phyloP scores from a whole-genome alignment of 1,284 basidiomycete genomes.

The Xerocomus amazonicus region DNA sequence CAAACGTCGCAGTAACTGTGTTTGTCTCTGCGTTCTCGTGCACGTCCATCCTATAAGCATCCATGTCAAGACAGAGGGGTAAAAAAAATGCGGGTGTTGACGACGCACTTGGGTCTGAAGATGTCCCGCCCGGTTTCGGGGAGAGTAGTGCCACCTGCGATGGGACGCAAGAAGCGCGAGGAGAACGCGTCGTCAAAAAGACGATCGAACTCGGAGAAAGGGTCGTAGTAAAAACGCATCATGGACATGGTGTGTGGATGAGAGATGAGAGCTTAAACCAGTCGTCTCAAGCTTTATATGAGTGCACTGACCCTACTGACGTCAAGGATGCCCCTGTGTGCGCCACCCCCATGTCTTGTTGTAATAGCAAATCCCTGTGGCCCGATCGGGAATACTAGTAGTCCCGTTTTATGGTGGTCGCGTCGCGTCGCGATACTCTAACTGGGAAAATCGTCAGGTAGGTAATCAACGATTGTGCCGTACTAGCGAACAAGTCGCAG shows the following conservation, averaged over 20 bases:
- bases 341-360: too few relatives aligned
- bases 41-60: slow-evolving; percentile 41
- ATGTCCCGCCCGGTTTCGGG: slow-evolving; percentile 15
- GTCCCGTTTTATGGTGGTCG: too few relatives aligned
- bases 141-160: background rate
- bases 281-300: too few relatives aligned
- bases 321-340: too few relatives aligned
- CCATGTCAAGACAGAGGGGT: background rate
- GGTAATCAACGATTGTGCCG: too few relatives aligned
- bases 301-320: too few relatives aligned
- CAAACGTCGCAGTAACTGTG: slow-evolving; percentile 44
- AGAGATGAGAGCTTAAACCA: background rate
- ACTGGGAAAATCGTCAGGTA: too few relatives aligned
- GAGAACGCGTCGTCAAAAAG: slow-evolving; percentile 47
- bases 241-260: slow-evolving; percentile 30
- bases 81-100: background rate
- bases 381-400: too few relatives aligned
- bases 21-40: slow-evolving; percentile 42
- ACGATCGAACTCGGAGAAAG: slow-evolving; percentile 49
- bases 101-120: slow-evolving; percentile 27
- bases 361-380: too few relatives aligned
- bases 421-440: too few relatives aligned
- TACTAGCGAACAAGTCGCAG: too few relatives aligned
- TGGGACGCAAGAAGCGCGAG: slow-evolving; percentile 27
- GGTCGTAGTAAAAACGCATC: slow-evolving; percentile 42